Conservation (phyloP, 1,284 basidiomycete species). For the Porogramme epimiltina region DNA sequence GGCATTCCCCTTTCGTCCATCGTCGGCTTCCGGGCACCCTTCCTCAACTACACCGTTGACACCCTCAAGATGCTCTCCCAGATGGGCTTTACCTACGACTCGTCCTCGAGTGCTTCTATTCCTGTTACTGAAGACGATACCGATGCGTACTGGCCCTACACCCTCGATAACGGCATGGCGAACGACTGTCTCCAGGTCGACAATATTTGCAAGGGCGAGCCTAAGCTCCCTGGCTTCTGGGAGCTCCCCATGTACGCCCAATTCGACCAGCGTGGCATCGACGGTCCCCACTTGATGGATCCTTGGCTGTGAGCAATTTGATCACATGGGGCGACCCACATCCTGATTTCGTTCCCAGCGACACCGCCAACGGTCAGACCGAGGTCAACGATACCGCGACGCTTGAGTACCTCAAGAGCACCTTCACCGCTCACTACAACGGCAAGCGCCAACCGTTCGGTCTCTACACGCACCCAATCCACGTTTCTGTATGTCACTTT, state of each 20-base stretch:
- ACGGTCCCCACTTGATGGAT: constrained; percentile 76
- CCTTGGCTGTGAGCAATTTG: constrained; percentile 68
- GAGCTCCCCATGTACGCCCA: constrained; percentile 82
- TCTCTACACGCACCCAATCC: constrained; percentile 82
- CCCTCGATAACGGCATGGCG: constrained; percentile 74
- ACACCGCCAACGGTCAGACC: constrained; percentile 53
- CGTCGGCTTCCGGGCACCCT: constrained; percentile 79
- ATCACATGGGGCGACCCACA: constrained; percentile 18
- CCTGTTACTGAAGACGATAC: constrained; percentile 71
- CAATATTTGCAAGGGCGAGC: constrained; percentile 69
- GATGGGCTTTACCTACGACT: constrained; percentile 78
- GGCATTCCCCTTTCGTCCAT: constrained; percentile 77
- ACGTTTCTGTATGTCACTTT: constrained; percentile 55
- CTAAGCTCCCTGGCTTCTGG: constrained; percentile 79
- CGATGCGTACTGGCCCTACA: constrained; percentile 81
- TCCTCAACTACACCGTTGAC: constrained; percentile 67
- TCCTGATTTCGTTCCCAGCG: constrained; percentile 34
- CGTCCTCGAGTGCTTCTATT: constrained; percentile 61
- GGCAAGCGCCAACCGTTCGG: constrained; percentile 78
- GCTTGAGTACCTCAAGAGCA: constrained; percentile 72
- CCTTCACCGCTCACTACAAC: constrained; percentile 76
- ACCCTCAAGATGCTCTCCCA: constrained; percentile 60
- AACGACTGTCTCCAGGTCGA: constrained; percentile 71
- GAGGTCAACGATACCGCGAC: constrained; percentile 61
- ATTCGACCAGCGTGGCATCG: constrained; percentile 62